Conservation (phyloP, 495 filamentous ascomycete genomes). For the Daldinia vernicosa region DNA sequence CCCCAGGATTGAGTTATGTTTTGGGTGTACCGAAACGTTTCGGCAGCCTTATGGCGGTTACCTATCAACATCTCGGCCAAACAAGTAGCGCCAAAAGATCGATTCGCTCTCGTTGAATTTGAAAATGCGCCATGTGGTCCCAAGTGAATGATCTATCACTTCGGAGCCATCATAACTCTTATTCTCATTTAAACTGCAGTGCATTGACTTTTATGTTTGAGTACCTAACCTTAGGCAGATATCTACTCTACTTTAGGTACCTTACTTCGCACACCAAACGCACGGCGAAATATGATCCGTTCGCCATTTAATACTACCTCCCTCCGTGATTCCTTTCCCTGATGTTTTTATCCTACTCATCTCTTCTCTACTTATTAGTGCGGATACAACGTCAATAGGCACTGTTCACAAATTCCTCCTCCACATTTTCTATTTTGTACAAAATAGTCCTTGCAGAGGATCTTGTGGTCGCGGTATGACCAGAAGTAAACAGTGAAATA, state of each 20-base stretch:
- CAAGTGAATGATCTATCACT: conserved; percentile 10
- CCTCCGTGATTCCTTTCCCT: background rate
- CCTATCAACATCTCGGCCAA: background rate
- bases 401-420: too few species aligned
- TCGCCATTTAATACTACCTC: background rate
- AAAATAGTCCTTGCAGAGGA: too few species aligned
- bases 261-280: background rate
- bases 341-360: background rate
- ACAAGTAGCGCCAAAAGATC: conserved; percentile 12
- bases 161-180: background rate
- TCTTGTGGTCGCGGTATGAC: too few species aligned
- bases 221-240: too few species aligned
- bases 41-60: background rate
- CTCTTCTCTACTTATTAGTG: too few species aligned
- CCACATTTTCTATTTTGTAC: too few species aligned
- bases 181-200: background rate
- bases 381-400: too few species aligned
- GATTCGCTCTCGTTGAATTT: conserved; percentile 8
- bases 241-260: too few species aligned
- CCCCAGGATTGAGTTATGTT: background rate
- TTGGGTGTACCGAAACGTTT: background rate
- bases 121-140: conserved; percentile 20
- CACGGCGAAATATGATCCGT: background rate
- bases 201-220: background rate
- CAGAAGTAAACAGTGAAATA: too few species aligned